phyloP scores from a whole-genome alignment of 108 stramenopile genomes.

The Ochromonas danica region DNA sequence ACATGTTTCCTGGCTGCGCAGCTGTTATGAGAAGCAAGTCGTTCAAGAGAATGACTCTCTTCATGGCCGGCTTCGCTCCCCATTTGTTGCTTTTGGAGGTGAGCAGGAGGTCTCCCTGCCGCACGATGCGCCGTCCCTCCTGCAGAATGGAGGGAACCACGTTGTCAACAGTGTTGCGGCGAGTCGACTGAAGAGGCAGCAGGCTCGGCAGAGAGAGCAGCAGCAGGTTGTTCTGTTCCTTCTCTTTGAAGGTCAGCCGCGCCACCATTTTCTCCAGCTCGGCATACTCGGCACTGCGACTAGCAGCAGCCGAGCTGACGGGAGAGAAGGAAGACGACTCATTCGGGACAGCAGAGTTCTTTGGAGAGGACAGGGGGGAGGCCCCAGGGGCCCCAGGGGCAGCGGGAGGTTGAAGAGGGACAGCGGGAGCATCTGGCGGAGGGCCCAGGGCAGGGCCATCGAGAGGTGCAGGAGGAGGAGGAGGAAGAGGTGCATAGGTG shows the following conservation, averaged over 20 bases:
- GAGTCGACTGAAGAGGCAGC: not conserved
- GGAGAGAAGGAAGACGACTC: not conserved
- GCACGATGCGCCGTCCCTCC: not conserved
- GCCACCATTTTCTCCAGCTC: not conserved
- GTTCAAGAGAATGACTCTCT: constrained; percentile 10
- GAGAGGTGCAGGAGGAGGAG: not conserved
- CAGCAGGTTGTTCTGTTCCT: not conserved
- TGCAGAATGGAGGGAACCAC: not conserved
- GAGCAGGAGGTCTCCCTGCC: not conserved
- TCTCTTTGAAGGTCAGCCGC: constrained; percentile 1
- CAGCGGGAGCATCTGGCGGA: not conserved
- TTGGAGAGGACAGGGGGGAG: not conserved
- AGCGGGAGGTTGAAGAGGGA: constrained; percentile 1
- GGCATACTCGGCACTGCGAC: not conserved
- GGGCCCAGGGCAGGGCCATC: not conserved
- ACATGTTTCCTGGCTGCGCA: not conserved
- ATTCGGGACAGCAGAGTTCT: not conserved
- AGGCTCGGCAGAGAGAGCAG: not conserved
- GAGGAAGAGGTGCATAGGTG: not conserved
- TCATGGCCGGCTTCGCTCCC: not conserved
- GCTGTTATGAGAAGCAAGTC: constrained; percentile 11
- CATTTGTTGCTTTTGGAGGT: not conserved
- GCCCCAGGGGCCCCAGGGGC: not conserved
- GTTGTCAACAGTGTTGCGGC: not conserved
- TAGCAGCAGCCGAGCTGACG: no score